Percentiles rank a stretch among this genome's conserved stretches.
These are phyloP conservation scores for Starmera amethionina DNA, from an alignment of 805 yeast species.

Conservation along the genomic window DNA sequence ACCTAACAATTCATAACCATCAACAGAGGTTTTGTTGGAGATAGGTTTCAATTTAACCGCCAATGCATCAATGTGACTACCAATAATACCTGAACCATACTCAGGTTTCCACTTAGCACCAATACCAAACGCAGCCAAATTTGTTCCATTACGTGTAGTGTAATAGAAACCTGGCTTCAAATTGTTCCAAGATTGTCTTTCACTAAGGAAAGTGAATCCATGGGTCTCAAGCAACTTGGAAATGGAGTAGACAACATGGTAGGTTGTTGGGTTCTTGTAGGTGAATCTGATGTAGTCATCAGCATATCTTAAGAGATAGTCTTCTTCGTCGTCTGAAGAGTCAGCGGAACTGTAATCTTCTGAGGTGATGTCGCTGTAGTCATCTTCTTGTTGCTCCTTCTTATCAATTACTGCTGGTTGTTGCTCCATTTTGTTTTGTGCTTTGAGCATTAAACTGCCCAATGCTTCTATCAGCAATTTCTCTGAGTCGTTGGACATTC, in stretches of 20 bases:
- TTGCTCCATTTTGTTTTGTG: too few relatives aligned
- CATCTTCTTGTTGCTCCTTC: neutral
- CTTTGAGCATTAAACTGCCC: too few relatives aligned
- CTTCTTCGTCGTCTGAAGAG: neutral
- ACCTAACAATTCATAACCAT: slow-evolving; percentile 71
- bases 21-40: slow-evolving; percentile 48
- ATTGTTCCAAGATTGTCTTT: slow-evolving; percentile 35
- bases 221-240: slow-evolving; percentile 35
- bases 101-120: slow-evolving; percentile 60
- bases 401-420: too few relatives aligned
- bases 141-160: slow-evolving; percentile 60
- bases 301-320: slow-evolving; percentile 22
- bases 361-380: neutral
- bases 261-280: slow-evolving; percentile 62
- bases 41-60: slow-evolving; percentile 64
- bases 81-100: slow-evolving; percentile 60
- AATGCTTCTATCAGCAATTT: too few relatives aligned
- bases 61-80: slow-evolving; percentile 69
- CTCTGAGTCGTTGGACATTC: too few relatives aligned
- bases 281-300: slow-evolving; percentile 64
- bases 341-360: neutral
- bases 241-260: slow-evolving; percentile 54
- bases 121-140: slow-evolving; percentile 58
- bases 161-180: slow-evolving; percentile 45
- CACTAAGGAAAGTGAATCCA: slow-evolving; percentile 60